phyloP scores from a whole-genome alignment of 176 grass and related monocot species.

The Tuctoria greenei region DNA sequence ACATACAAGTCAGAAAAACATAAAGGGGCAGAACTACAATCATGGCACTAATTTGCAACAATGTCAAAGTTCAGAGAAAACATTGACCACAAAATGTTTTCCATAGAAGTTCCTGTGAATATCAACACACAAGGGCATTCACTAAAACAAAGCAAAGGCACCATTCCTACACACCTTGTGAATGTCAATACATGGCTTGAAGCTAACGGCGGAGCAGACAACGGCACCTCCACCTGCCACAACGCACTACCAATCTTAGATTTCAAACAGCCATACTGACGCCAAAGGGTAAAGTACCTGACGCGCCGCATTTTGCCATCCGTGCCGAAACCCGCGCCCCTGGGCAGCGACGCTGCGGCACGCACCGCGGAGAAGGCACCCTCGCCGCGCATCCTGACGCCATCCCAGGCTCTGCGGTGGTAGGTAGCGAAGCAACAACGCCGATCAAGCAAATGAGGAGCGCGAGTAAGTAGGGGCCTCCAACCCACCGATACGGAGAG shows the following conservation, averaged over 20 bases:
- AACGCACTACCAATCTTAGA: constrained; percentile 22
- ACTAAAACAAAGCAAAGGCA: neutral
- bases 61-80: constrained; percentile 23
- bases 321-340: neutral
- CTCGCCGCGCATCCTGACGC: constrained; percentile 31
- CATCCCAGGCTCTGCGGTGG: constrained; percentile 13
- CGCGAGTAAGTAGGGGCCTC: neutral
- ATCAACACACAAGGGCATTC: neutral
- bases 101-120: no score
- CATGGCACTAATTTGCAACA: neutral
- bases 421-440: neutral
- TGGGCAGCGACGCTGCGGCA: neutral
- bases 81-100: neutral
- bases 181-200: constrained; percentile 91
- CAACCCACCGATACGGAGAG: neutral
- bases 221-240: constrained; percentile 26
- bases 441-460: neutral
- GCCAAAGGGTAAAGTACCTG: constrained; percentile 37
- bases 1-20: neutral
- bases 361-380: neutral
- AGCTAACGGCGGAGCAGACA: constrained; percentile 43
- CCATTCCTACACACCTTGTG: constrained; percentile 65
- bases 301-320: neutral
- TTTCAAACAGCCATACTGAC: neutral
- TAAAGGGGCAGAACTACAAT: neutral